These are phyloP conservation scores for Jackrogersella multiformis DNA, from an alignment of 495 filamentous ascomycete genomes.

Conservation along the genomic window DNA sequence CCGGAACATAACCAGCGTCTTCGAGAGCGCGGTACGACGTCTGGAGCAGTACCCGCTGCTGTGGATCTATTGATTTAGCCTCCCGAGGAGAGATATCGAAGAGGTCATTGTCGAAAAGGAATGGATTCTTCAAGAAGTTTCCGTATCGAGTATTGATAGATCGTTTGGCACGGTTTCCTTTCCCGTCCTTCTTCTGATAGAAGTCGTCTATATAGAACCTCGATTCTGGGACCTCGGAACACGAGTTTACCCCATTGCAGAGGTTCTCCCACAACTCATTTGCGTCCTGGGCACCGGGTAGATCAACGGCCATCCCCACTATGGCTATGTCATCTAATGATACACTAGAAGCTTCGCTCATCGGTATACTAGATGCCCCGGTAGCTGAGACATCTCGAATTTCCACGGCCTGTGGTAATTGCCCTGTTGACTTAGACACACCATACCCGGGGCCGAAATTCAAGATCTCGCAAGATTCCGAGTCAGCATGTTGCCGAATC, in stretches of 20 bases:
- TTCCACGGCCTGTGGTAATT: not conserved
- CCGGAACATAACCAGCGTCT: slow-evolving; percentile 47
- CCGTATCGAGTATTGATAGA: slow-evolving; percentile 6
- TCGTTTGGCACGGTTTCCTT: not conserved
- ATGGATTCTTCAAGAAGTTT: slow-evolving; percentile 10
- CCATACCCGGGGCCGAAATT: not conserved
- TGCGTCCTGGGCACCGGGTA: not conserved
- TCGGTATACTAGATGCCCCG: not conserved
- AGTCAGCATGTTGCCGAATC: not conserved
- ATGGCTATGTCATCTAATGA: slow-evolving; percentile 6
- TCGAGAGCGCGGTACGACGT: slow-evolving; percentile 54
- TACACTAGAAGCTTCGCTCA: not conserved
- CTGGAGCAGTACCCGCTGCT: slow-evolving; percentile 52
- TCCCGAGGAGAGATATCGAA: slow-evolving; percentile 57
- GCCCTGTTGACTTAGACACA: not conserved
- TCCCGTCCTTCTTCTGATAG: slow-evolving; percentile 7
- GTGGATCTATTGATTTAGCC: slow-evolving; percentile 45
- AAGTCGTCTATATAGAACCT: slow-evolving; percentile 6
- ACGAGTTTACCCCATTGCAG: slow-evolving; percentile 6
- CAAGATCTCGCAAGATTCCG: not conserved
- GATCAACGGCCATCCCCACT: slow-evolving; percentile 1
- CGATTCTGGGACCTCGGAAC: slow-evolving; percentile 1
- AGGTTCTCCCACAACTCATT: slow-evolving; percentile 6
- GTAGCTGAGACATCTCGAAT: not conserved
- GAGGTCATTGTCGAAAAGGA: slow-evolving; percentile 58